Evolutionary conservation across 371 early-diverging fungal genomes (phyloP).

Genomic region (Rhizopus stolonifer): DNA sequence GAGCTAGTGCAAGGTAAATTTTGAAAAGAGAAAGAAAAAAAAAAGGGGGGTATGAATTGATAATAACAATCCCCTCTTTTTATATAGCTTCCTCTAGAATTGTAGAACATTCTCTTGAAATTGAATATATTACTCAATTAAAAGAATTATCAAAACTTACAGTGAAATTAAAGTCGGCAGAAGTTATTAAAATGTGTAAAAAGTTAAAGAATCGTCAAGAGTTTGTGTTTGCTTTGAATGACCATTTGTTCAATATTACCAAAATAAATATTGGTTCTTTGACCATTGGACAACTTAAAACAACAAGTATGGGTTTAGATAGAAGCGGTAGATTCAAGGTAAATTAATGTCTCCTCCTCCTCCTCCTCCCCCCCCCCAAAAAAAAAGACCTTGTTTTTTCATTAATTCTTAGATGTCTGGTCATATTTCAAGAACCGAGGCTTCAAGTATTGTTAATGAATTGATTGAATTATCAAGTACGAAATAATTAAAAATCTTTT

Average conservation of each 20-base stretch:
- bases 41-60: too few relatives aligned
- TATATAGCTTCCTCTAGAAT: not conserved
- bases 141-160: not conserved
- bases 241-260: not conserved
- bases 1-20: not conserved
- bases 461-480: constrained; percentile 2
- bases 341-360: not conserved
- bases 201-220: not conserved
- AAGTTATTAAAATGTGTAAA: not conserved
- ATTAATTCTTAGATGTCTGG: not conserved
- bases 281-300: not conserved
- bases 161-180: not conserved
- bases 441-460: not conserved
- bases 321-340: constrained; percentile 5
- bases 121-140: not conserved
- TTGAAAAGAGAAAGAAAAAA: not conserved
- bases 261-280: not conserved
- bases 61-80: too few relatives aligned
- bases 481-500: not conserved
- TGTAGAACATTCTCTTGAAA: not conserved
- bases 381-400: too few relatives aligned
- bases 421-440: not conserved
- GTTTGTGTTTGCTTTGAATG: not conserved
- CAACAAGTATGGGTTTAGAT: not conserved
- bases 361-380: too few relatives aligned